Evolutionary conservation across 176 grass and related monocot species (phyloP), one percentile per base, ranked within the genome.

Genomic region (Zoysia pacifica): DNA sequence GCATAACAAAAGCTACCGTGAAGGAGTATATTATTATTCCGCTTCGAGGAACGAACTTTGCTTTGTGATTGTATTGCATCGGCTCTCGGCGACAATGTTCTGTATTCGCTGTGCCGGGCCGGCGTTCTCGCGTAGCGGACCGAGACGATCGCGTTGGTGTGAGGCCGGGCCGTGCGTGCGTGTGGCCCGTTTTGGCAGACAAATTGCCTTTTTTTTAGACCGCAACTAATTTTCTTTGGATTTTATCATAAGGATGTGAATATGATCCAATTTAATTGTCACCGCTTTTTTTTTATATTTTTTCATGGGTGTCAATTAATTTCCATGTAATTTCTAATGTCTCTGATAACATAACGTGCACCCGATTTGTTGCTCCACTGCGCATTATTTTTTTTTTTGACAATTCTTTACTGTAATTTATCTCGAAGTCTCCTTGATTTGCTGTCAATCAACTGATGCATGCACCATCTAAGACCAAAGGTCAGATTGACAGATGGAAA

Each of bases 71-170:
- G 2, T n/a, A 10, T 70, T 7, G 45, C 8, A 47, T 47, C 4
- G 4, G 3, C 1, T 55, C 0, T 28, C 28, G 28, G 28, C 28
- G 28, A 28, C 28, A 28, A 28, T 28, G 28, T n/a, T 41, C 53
- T 52, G 10, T 86, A 80, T 75, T 84, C 84, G 18, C 9, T 86
- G 48, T 86, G 88, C 80, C 84, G 75, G n/a, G 42, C 70, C 13
- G 6, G 1, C 47, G 54, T 79, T 55, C 20, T 15, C 2, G 16
- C 54, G 20, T 48, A 81, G 39, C 53, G 62, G 43, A 18, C 15
- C 11, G 81, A 83, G 60, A 78, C 73, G 80, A 28, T 28, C 68
- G 45, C 45, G 0, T 69, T 79, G 14, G 62, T 40, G 37, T 83
- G 68, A 78, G 48, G 16, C 6, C 5, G 9, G 18, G 12, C 11